Evolutionary conservation across 2,329 filamentous ascomycete genomes (phyloP), one percentile per base, ranked within the genome.

Genomic region (Fonsecaea nubica): DNA sequence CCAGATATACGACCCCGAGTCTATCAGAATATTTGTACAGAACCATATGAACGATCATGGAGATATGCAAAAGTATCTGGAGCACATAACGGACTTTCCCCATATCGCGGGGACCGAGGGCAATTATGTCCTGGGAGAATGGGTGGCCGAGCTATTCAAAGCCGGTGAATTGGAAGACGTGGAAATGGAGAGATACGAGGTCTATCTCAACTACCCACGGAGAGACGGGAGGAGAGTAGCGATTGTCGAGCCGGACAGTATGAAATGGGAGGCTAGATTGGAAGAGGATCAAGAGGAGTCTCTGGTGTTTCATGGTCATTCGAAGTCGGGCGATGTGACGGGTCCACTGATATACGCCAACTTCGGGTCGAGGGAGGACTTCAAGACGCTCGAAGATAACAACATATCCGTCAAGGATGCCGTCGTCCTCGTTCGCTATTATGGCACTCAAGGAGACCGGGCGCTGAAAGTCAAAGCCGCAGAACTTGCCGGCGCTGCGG

Each of bases 91-190:
- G 4, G 86, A 86, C 63, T 97, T 92, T 76, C 91, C 95, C 68
- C 95, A 98, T 78, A 85, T 98, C 69, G 95, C 92, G 1, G 95
- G 95, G n/a, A 96, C 93, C 2, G 90, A 97, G 80, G 95, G 95
- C 56, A 94, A 96, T 80, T 93, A 90, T 74, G 91, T 90, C 54
- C 84, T 96, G 62, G 94, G 92, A 7, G 86, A 92, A 80, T 96
- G 93, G 82, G 87, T 97, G 62, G 86, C 93, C 77, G 88, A 88
- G 74, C 86, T 90, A 77, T 97, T 97, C 78, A 80, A 82, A 71
- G 85, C 84, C 58, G 89, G 89, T 54, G 86, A 87, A 3, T 84
- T 99, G 75, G 93, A 97, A 72, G 84, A 90, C 64, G 89, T 96
- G 32, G 81, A 83, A 58, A 84, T 92, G 74, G 90, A 96, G 73